Conservation (phyloP, 108 stramenopile genomes). For the Nannochloropsis gaditana region DNA sequence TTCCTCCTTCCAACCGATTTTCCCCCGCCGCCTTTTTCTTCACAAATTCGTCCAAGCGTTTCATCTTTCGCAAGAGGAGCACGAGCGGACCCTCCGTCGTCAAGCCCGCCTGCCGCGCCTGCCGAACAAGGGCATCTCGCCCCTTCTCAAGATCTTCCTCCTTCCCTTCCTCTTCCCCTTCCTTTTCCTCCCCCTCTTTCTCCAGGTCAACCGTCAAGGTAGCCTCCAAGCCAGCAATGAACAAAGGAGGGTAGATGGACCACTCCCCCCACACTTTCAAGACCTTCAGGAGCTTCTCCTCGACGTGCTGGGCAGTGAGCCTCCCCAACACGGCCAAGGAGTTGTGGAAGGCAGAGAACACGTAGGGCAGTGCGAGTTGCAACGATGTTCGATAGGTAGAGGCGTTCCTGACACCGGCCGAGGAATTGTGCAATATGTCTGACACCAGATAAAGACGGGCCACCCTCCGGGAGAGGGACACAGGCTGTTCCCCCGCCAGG, state of each 20-base stretch:
- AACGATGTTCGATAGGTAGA: conserved; percentile 36
- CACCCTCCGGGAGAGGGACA: conserved; percentile 22
- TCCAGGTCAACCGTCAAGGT: conserved; percentile 30
- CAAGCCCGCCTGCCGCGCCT: conserved; percentile 32
- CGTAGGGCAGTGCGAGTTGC: conserved; percentile 38
- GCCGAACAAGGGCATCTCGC: neutral
- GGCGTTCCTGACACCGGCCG: conserved; percentile 43
- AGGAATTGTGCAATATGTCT: conserved; percentile 51
- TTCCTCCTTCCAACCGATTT: conserved; percentile 4
- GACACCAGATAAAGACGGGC: conserved; percentile 47
- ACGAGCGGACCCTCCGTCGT: conserved; percentile 22
- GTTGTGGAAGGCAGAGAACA: neutral
- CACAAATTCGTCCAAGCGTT: conserved; percentile 37
- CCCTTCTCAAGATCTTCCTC: neutral
- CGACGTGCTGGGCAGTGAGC: conserved; percentile 37
- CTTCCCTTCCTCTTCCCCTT: neutral
- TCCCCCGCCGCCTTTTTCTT: conserved; percentile 30
- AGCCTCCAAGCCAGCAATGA: conserved; percentile 41
- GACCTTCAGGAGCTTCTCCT: conserved; percentile 35
- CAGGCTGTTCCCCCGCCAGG: neutral
- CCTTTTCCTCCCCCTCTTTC: neutral
- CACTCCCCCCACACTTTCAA: conserved; percentile 40
- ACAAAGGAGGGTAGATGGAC: conserved; percentile 48
- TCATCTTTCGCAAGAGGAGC: conserved; percentile 32
- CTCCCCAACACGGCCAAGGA: conserved; percentile 27